These are phyloP conservation scores for Amyloporia xantha DNA, from an alignment of 768 basidiomycete genomes.

Conservation along the genomic window DNA sequence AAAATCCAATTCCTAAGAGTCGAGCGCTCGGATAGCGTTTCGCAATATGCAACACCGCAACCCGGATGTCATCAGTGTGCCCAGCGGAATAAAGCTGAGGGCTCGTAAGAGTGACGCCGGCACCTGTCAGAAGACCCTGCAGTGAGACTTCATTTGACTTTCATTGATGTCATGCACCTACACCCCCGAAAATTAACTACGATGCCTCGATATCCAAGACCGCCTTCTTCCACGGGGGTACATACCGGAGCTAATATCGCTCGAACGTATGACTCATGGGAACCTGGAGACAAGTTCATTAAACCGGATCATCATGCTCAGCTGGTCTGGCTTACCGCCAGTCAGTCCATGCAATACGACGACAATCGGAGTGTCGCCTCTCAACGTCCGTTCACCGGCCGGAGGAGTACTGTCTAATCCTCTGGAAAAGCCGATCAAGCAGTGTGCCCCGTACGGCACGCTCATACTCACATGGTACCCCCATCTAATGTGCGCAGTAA, in stretches of 20 bases:
- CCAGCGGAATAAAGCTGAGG: slow-evolving; percentile 84
- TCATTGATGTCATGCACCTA: slow-evolving; percentile 30
- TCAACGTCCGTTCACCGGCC: slow-evolving; percentile 18
- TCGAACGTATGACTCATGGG: slow-evolving; percentile 86
- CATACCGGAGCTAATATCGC: slow-evolving; percentile 73
- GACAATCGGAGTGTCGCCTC: slow-evolving; percentile 43
- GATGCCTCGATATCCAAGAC: slow-evolving; percentile 83
- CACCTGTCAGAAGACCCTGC: slow-evolving; percentile 43
- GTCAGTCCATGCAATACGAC: slow-evolving; percentile 47
- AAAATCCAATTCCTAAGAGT: slow-evolving; percentile 85
- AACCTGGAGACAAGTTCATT: slow-evolving; percentile 40
- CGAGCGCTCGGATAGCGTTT: slow-evolving; percentile 71
- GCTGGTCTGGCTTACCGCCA: slow-evolving; percentile 29
- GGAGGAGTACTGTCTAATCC: slow-evolving; percentile 62
- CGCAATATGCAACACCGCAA: slow-evolving; percentile 71
- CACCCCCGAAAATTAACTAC: slow-evolving; percentile 94
- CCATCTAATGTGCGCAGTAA: slow-evolving; percentile 49
- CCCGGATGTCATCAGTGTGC: slow-evolving; percentile 84
- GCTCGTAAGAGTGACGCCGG: slow-evolving; percentile 76
- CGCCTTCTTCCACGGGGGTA: slow-evolving; percentile 66
- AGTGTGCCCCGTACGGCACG: not conserved
- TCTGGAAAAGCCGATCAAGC: slow-evolving; percentile 25
- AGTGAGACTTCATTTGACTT: not conserved
- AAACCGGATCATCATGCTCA: not conserved
- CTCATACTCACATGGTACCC: slow-evolving; percentile 49